Base-by-base conservation (phyloP, 108 stramenopile species). In the Nitzschia inconspicua region DNA sequence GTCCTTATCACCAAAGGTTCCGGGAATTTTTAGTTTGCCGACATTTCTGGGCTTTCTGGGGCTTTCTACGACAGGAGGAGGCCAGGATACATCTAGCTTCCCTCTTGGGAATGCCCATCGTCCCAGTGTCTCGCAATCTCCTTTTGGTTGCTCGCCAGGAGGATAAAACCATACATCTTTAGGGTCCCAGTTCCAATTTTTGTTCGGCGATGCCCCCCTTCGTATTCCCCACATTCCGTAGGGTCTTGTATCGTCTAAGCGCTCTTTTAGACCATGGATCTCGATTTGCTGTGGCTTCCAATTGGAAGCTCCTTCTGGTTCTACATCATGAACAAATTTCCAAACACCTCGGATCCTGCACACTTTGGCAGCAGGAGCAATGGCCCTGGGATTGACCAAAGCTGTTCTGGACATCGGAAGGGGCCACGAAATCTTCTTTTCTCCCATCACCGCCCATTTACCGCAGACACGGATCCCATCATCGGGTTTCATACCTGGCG, bases 151-250 rank as follows among this genome's bases (percentile, higher is more conserved):
- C 20, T 61, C 30, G 1, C 60, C 47, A 5, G 60, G 60, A 3
- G 60, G 60, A 34, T 61, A 61, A 36, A 61, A 61, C 44, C 41
- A 48, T 4, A 61, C 31, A 34, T 61, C 60, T 48, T 61, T 5
- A 14, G 60, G 60, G 1, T 14, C 27, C 19, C 14, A 61, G 16
- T 44, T 43, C 25, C 24, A 18, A 48, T 14, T 31, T 31, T 47
- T 31, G 25, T 56, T 39, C 7, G 36, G n/a, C 3, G 16, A 7
- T 8, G 47, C 41, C 14, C 16, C 46, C 4, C 6, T 20, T 1
- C 36, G 16, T 11, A 48, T 27, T 34, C 60, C 60, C 60, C 60
- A 61, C 1, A 35, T 3, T 1, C 60, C 60, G 32, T 48, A 32
- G 19, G 60, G 60, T 1, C 10, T 34, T 1, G 41, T 29, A 11